phyloP scores from a whole-genome alignment of 768 basidiomycete species.

The Suillus weaverae region DNA sequence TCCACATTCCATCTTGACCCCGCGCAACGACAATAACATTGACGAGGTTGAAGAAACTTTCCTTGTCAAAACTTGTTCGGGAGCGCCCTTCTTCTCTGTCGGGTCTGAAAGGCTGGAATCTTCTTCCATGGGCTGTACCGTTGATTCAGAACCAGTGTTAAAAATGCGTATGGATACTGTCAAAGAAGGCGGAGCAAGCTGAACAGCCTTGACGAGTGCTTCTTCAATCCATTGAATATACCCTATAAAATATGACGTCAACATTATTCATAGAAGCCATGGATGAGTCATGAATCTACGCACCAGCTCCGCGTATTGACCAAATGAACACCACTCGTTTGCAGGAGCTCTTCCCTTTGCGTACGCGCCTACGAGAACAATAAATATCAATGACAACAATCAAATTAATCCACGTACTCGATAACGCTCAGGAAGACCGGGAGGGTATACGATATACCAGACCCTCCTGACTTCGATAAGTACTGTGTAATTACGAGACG shows the following conservation, averaged over 20 bases:
- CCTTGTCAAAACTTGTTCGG: slow-evolving; percentile 7
- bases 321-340: slow-evolving; percentile 52
- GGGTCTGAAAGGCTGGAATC: slow-evolving; percentile 17
- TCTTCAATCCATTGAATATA: slow-evolving; percentile 50
- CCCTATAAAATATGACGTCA: slow-evolving; percentile 15
- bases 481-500: background rate
- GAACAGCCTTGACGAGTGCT: slow-evolving; percentile 33
- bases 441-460: slow-evolving; percentile 49
- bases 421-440: slow-evolving; percentile 45
- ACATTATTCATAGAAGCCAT: background rate
- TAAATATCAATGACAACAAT: background rate
- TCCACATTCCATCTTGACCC: slow-evolving; percentile 34
- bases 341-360: slow-evolving; percentile 19
- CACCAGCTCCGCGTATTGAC: slow-evolving; percentile 49
- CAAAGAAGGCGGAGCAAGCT: slow-evolving; percentile 30
- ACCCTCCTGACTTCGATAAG: slow-evolving; percentile 39
- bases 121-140: slow-evolving; percentile 11
- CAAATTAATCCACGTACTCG: slow-evolving; percentile 31
- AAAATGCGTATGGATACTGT: slow-evolving; percentile 42
- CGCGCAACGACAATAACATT: slow-evolving; percentile 19
- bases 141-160: slow-evolving; percentile 31
- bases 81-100: slow-evolving; percentile 8
- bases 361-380: slow-evolving; percentile 18
- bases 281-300: slow-evolving; percentile 7
- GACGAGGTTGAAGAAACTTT: background rate